Evolutionary conservation across 2,329 filamentous ascomycete genomes (phyloP).

Genomic region (Phyllosticta citriasiana): DNA sequence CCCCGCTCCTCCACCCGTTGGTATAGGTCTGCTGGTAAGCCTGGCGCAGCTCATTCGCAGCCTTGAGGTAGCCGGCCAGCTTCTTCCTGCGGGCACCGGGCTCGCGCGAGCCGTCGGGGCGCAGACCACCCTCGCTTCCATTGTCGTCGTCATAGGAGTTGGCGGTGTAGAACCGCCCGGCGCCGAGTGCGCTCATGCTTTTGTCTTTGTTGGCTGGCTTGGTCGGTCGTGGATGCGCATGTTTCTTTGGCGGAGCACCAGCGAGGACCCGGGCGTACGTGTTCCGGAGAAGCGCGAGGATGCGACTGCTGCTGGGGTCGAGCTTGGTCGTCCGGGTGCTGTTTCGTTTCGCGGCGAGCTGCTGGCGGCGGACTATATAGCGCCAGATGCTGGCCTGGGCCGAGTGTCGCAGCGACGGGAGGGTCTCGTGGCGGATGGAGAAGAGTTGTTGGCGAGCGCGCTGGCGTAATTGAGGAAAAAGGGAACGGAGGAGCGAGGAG

Average conservation of each 20-base stretch:
- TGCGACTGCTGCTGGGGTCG: constrained; percentile 19
- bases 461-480: constrained; percentile 58
- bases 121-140: constrained; percentile 23
- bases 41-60: constrained; percentile 62
- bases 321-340: constrained; percentile 11
- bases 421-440: constrained; percentile 61
- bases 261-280: constrained; percentile 13
- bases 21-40: constrained; percentile 50
- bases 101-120: constrained; percentile 36
- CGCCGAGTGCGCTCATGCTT: constrained; percentile 5
- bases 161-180: constrained; percentile 9
- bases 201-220: neutral
- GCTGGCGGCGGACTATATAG: constrained; percentile 57
- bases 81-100: constrained; percentile 67
- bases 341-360: constrained; percentile 18
- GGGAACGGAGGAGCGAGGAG: constrained; percentile 47
- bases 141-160: constrained; percentile 3
- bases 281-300: constrained; percentile 20
- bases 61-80: constrained; percentile 62
- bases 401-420: constrained; percentile 60
- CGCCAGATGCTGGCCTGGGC: constrained; percentile 69
- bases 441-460: constrained; percentile 57
- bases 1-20: constrained; percentile 37
- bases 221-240: neutral
- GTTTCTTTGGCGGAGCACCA: constrained; percentile 7